These are phyloP conservation scores for Monosporascus sp. DNA, from an alignment of 2,329 filamentous ascomycete genomes.

Conservation along the genomic window DNA sequence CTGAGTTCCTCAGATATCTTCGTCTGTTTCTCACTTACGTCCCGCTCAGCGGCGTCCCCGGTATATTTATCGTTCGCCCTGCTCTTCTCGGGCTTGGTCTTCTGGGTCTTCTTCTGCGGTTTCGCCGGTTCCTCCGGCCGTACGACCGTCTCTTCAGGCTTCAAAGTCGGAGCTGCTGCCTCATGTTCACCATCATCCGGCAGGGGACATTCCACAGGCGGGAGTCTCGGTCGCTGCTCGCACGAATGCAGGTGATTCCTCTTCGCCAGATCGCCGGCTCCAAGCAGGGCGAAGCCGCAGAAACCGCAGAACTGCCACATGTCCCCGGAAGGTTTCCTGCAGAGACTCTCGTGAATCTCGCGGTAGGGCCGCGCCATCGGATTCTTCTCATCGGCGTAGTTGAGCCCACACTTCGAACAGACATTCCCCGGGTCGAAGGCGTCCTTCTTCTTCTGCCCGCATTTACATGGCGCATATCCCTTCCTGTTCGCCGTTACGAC, in stretches of 20 bases:
- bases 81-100: too few relatives aligned
- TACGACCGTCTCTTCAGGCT: too few relatives aligned
- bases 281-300: slow-evolving; percentile 6
- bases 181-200: too few relatives aligned
- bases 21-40: too few relatives aligned
- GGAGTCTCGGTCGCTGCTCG: background rate
- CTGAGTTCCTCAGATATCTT: too few relatives aligned
- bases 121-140: too few relatives aligned
- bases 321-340: slow-evolving; percentile 2
- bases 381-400: slow-evolving; percentile 2
- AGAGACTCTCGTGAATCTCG: slow-evolving; percentile 2
- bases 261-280: background rate
- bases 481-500: background rate
- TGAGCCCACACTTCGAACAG: slow-evolving; percentile 8
- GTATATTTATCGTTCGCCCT: too few relatives aligned
- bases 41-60: too few relatives aligned
- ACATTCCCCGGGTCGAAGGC: background rate
- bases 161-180: too few relatives aligned
- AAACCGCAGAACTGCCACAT: slow-evolving; percentile 6
- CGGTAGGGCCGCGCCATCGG: slow-evolving; percentile 10
- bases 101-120: too few relatives aligned
- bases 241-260: slow-evolving; percentile 4
- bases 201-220: background rate
- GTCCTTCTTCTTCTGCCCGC: background rate
- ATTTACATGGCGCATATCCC: background rate